These are phyloP conservation scores for Phylloporus arenicola DNA, from an alignment of 768 basidiomycete genomes.

Conservation along the genomic window DNA sequence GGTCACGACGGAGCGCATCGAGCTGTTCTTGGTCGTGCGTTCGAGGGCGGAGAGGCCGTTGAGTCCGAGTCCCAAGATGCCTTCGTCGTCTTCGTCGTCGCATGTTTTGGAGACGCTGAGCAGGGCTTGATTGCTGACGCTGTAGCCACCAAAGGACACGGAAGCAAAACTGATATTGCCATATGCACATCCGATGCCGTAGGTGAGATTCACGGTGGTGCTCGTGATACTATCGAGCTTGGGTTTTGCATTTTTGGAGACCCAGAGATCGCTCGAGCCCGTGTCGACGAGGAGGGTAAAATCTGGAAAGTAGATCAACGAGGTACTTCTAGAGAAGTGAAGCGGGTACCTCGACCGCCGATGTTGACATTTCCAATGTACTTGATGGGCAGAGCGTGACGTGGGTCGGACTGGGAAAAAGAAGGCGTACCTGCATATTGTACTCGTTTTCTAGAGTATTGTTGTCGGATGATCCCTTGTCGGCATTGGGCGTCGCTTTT, in stretches of 20 bases:
- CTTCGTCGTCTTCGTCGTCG: slow-evolving; percentile 13
- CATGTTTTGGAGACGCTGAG: slow-evolving; percentile 17
- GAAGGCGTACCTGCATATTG: slow-evolving; percentile 25
- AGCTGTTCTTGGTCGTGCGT: slow-evolving; percentile 12
- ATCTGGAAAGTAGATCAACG: slow-evolving; percentile 11
- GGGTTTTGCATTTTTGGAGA: slow-evolving; percentile 16
- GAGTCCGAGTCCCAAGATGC: slow-evolving; percentile 27
- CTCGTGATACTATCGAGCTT: slow-evolving; percentile 28
- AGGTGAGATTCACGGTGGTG: slow-evolving; percentile 28
- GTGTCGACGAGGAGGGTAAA: slow-evolving; percentile 27
- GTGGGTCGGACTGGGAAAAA: not conserved
- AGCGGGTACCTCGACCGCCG: slow-evolving; percentile 23
- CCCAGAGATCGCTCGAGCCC: slow-evolving; percentile 30
- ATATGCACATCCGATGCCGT: slow-evolving; percentile 35
- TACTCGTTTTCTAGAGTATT: slow-evolving; percentile 20
- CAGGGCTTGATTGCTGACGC: slow-evolving; percentile 25
- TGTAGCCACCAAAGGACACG: slow-evolving; percentile 33
- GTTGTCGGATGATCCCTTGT: slow-evolving; percentile 21
- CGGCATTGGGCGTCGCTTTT: slow-evolving; percentile 8
- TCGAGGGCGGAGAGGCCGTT: slow-evolving; percentile 20
- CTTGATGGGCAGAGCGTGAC: slow-evolving; percentile 9
- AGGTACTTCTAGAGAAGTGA: not conserved
- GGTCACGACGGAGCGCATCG: slow-evolving; percentile 30
- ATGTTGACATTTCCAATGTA: slow-evolving; percentile 28
- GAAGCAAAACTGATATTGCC: slow-evolving; percentile 34